Base-by-base conservation (phyloP, 768 basidiomycete genomes). In the Leucocoprinus birnbaumii region DNA sequence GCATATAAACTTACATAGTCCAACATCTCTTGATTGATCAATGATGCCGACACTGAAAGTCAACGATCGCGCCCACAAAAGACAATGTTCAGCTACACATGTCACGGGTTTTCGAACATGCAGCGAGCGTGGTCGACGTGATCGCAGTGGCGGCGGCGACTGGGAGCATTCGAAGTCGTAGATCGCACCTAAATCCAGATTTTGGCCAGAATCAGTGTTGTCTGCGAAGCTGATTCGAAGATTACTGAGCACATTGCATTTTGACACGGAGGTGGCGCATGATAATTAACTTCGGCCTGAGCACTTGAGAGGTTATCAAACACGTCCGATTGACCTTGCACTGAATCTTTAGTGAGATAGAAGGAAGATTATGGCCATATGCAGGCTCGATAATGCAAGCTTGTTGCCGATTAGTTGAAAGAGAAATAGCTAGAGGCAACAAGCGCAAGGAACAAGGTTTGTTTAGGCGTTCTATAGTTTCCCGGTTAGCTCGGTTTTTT, bases 131-230 rank as follows among this genome's bases (percentile, higher is more conserved):
- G n/a, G 25, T 53, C 35, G 52, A 27, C 18, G 18, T 48, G 37
- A 48, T 41, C 37, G 24, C 13, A 21, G 38, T 48, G 45, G 53
- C 38, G 53, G 53, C 37, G 53, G 46, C 53, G 18, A 42, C 22
- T 24, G 53, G 41, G 53, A 41, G 35, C 21, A 10, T 26, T 21
- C 8, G 37, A 48, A 25, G 35, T 41, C 25, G 53, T 38, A 48
- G 53, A 55, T 55, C 46, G 46, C 53, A 19, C 19, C 46, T 40
- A 48, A 38, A 48, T 35, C 38, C 38, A 48, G 53, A 55, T 55
- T 55, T 51, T 25, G 41, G 26, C 53, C 27, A 48, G 26, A 5
- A 11, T 26, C n/a, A 25, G 14, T 26, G 24, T 40, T 48, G 46
- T 9, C 21, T 19, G 35, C 37, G 38, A 55, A 48, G 45, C 35